Conservation (phyloP, 2,329 filamentous ascomycete species). For the Dactylonectria macrodidyma region DNA sequence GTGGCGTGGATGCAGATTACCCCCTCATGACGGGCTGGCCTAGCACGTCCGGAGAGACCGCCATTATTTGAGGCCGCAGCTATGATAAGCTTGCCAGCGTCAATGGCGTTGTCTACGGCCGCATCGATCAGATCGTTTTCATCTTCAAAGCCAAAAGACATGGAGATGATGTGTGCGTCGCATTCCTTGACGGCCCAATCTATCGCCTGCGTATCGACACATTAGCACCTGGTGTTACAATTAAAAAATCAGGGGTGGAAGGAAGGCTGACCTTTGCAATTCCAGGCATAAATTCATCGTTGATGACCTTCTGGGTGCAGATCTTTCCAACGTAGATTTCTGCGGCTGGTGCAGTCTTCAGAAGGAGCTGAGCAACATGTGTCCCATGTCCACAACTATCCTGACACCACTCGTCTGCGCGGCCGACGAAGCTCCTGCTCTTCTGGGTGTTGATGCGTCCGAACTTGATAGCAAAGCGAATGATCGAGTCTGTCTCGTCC, state of each 20-base stretch:
- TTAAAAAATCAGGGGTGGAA: too few relatives aligned
- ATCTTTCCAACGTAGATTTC: constrained; percentile 27
- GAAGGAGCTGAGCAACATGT: constrained; percentile 12
- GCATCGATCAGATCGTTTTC: constrained; percentile 13
- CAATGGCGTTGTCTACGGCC: constrained; percentile 15
- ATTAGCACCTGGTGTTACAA: too few relatives aligned
- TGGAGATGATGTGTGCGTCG: constrained; percentile 46
- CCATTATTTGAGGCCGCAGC: constrained; percentile 20
- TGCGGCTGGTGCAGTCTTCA: constrained; percentile 9
- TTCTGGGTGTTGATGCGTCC: too few relatives aligned
- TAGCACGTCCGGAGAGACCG: background rate
- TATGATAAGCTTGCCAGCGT: constrained; percentile 19
- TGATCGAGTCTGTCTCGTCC: constrained; percentile 2
- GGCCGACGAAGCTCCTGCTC: background rate
- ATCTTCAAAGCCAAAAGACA: constrained; percentile 44
- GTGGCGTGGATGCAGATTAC: constrained; percentile 38
- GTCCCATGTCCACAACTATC: constrained; percentile 24
- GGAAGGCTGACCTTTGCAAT: constrained; percentile 15
- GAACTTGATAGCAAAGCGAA: background rate
- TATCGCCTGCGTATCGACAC: too few relatives aligned
- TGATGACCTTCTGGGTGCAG: constrained; percentile 2
- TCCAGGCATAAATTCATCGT: background rate
- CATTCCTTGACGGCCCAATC: constrained; percentile 34
- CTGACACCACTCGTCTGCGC: background rate
- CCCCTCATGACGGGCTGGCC: constrained; percentile 16